A percentile compares a stretch with the other conserved stretches of the same genome.
Evolutionary conservation across 352 stramenopile genomes (phyloP).

Genomic region (Globisporangium barbulae): DNA sequence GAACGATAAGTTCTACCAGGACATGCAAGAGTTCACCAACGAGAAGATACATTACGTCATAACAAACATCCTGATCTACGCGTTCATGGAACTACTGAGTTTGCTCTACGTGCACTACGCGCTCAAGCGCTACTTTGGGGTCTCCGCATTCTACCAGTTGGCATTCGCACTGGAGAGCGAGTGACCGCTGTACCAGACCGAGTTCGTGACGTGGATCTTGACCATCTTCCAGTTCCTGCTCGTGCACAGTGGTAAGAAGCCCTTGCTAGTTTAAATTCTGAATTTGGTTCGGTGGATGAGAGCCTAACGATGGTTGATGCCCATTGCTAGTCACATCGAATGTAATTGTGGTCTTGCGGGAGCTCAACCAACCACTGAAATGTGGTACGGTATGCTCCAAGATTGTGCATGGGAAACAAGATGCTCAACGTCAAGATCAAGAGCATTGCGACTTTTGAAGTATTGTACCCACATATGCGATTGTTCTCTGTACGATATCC

Average conservation of each 20-base stretch:
- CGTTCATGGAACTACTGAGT: constrained; percentile 17
- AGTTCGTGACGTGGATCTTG: neutral
- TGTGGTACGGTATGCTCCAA: too few species aligned
- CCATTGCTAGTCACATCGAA: too few species aligned
- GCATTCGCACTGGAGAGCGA: constrained; percentile 12
- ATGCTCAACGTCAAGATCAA: too few species aligned
- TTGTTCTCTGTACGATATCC: too few species aligned
- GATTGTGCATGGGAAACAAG: too few species aligned
- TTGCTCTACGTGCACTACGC: constrained; percentile 15
- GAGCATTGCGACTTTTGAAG: too few species aligned
- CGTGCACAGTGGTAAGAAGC: neutral
- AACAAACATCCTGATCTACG: constrained; percentile 22
- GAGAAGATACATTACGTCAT: constrained; percentile 1
- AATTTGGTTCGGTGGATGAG: too few species aligned
- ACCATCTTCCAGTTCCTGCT: neutral
- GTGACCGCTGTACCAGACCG: neutral
- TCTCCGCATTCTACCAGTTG: constrained; percentile 26
- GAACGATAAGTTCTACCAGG: constrained; percentile 18
- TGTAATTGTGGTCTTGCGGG: too few species aligned
- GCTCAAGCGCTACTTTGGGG: constrained; percentile 12
- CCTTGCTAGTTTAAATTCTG: too few species aligned
- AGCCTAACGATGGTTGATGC: too few species aligned
- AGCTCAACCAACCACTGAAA: too few species aligned
- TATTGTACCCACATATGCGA: too few species aligned
- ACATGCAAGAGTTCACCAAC: constrained; percentile 6